phyloP scores from a whole-genome alignment of 2,329 filamentous ascomycete genomes.

The Pleomassaria siparia region DNA sequence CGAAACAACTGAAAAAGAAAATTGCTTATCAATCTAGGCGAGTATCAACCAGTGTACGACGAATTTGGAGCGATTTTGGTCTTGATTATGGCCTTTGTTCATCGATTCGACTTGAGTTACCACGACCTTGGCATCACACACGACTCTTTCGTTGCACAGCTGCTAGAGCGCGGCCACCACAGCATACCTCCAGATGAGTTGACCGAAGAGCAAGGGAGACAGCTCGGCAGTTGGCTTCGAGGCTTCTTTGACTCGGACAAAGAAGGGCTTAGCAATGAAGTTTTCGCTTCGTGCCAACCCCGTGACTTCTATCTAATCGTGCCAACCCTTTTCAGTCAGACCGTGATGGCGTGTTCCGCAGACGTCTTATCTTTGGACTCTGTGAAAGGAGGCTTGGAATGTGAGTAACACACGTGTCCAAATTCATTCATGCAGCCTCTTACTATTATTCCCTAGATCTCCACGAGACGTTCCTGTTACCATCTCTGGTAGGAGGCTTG shows the following conservation, averaged over 20 bases:
- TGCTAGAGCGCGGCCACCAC: slow-evolving; percentile 63
- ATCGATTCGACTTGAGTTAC: slow-evolving; percentile 69
- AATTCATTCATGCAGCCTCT: slow-evolving; percentile 4
- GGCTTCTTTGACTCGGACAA: slow-evolving; percentile 68
- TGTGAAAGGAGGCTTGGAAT: slow-evolving; percentile 75
- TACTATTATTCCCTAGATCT: slow-evolving; percentile 56
- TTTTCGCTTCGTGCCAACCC: slow-evolving; percentile 79
- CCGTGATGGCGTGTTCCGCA: slow-evolving; percentile 68
- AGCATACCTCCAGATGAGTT: slow-evolving; percentile 62
- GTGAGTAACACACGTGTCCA: slow-evolving; percentile 51
- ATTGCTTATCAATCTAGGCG: slow-evolving; percentile 50
- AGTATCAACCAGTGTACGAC: slow-evolving; percentile 83
- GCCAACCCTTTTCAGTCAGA: slow-evolving; percentile 75
- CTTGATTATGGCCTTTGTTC: slow-evolving; percentile 71
- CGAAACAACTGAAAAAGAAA: neutral
- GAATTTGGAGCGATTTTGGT: slow-evolving; percentile 79
- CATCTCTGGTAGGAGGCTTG: slow-evolving; percentile 73
- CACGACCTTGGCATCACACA: slow-evolving; percentile 65
- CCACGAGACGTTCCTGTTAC: slow-evolving; percentile 77
- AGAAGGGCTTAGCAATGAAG: slow-evolving; percentile 75
- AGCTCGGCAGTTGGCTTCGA: slow-evolving; percentile 73
- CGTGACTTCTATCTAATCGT: slow-evolving; percentile 81
- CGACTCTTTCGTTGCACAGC: slow-evolving; percentile 69
- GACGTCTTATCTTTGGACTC: slow-evolving; percentile 68
- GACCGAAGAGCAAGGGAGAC: slow-evolving; percentile 64